A percentile compares a stretch with the other conserved stretches of the same genome.
Conservation (phyloP, 2,329 filamentous ascomycete genomes). For the Aspergillus ochraceoroseus region DNA sequence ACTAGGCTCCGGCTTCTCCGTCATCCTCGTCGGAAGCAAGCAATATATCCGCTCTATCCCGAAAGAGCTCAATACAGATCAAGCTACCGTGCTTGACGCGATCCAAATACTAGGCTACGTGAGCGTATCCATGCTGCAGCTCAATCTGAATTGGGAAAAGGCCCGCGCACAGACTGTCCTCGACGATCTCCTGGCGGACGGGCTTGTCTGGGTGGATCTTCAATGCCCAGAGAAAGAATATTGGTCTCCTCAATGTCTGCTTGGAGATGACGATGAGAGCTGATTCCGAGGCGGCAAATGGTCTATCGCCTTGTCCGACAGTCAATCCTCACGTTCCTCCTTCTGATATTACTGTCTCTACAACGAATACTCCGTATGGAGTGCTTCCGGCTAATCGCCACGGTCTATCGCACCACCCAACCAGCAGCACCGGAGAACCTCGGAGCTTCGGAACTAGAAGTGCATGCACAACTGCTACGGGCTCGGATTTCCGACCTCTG, state of each 20-base stretch:
- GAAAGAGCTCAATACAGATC: conserved; percentile 91
- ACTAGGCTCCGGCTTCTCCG: conserved; percentile 79
- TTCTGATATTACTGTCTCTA: too few relatives aligned
- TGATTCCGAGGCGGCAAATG: too few relatives aligned
- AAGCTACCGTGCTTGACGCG: conserved; percentile 85
- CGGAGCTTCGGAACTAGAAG: too few relatives aligned
- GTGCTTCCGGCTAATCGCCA: too few relatives aligned
- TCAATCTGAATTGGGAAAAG: conserved; percentile 80
- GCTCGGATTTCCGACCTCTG: too few relatives aligned
- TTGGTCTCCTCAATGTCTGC: conserved; percentile 58
- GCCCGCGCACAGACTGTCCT: conserved; percentile 83
- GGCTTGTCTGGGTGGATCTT: conserved; percentile 89
- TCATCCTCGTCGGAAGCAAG: conserved; percentile 75
- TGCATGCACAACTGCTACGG: too few relatives aligned
- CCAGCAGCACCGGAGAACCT: too few relatives aligned
- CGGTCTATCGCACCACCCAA: too few relatives aligned
- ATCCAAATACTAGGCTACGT: conserved; percentile 87
- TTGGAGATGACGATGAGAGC: conserved; percentile 31
- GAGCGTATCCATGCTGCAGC: conserved; percentile 78
- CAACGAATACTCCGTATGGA: too few relatives aligned
- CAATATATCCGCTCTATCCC: conserved; percentile 89
- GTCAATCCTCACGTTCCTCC: too few relatives aligned
- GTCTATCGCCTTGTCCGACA: too few relatives aligned
- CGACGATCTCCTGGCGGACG: conserved; percentile 81
- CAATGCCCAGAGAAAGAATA: conserved; percentile 86